Evolutionary conservation across 164 flowering plant genomes (phyloP).

Genomic region (Stephania cephalantha): DNA sequence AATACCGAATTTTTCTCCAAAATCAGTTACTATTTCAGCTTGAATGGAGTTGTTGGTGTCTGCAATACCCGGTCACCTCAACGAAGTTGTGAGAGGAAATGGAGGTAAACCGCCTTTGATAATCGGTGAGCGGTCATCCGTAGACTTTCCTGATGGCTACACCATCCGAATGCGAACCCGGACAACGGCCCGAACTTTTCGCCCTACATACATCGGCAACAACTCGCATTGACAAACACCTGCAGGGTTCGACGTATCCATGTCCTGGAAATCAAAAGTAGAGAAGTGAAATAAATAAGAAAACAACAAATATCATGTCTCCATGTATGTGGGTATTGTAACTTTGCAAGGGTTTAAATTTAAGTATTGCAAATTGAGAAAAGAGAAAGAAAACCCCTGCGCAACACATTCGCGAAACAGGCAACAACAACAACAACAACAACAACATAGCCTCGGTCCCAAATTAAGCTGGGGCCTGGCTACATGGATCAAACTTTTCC

Average conservation of each 20-base stretch:
- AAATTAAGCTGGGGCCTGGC: too few species aligned
- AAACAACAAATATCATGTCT: too few species aligned
- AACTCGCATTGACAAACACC: constrained; percentile 82
- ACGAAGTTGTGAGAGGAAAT: constrained; percentile 18
- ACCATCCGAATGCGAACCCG: constrained; percentile 58
- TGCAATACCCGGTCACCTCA: constrained; percentile 93
- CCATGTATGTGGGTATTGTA: too few species aligned
- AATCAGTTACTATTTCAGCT: constrained; percentile 79
- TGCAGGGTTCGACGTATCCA: constrained; percentile 86
- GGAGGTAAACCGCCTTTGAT: constrained; percentile 51
- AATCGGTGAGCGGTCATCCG: constrained; percentile 62
- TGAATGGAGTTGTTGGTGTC: constrained; percentile 68
- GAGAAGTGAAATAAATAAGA: neutral
- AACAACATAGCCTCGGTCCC: too few species aligned
- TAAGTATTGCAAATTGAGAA: too few species aligned
- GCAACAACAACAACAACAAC: too few species aligned
- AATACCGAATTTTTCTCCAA: constrained; percentile 71
- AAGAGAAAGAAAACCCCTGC: too few species aligned
- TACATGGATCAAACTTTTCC: too few species aligned
- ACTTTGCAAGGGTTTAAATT: too few species aligned
- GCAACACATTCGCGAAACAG: too few species aligned
- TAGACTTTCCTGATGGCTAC: constrained; percentile 58
- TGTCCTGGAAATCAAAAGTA: constrained; percentile 11
- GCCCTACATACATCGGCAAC: constrained; percentile 53
- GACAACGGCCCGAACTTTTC: constrained; percentile 64